Base-by-base conservation (phyloP, 2,329 filamentous ascomycete species). In the Harringtonia aguacate region DNA sequence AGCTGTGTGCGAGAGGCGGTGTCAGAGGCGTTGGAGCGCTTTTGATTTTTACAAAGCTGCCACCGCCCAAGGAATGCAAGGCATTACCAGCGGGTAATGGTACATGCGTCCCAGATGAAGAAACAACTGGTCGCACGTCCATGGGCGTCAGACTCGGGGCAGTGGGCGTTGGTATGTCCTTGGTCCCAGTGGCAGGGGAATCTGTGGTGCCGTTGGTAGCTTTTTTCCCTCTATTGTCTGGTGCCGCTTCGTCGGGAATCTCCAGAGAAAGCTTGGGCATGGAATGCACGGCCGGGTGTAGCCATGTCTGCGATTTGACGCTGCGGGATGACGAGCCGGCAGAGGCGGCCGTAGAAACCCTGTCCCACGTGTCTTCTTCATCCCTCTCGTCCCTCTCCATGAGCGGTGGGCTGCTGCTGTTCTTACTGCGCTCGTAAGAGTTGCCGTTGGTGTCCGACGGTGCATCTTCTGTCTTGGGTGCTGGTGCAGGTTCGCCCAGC, bases 121-220 rank as follows among this genome's bases (percentile, higher is more conserved):
- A 2, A 2, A 63, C 42, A 12, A 52, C 53, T 0, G 63, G 62
- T 2, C 61, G 53, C 14, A 56, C 6, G 0, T 56, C 45, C 20
- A 52, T 36, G 0, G 61, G 59, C 0, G 59, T 62, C 4, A 61
- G 58, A 15, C 58, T 63, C 0, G 61, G 59, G 2, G 56, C 59
- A 0, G 61, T 61, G 0, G 62, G 62, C 0, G 60, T 63, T 0
- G 55, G 54, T 4, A 63, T 39, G 1, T 47, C 47, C 2, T n/a
- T 14, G 14, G n/a, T 41, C 12, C 13, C n/a, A 13, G 13, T 27
- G 4, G 6, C 17, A 12, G 20, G 14, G 14, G 36, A 18, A 22
- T 13, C 5, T n/a, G n/a, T 21, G 4, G 4, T 15, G 21, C n/a
- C 17, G 6, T 17, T 17, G 2, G 20, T 27, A 10, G 24, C 24